Evolutionary conservation across 805 yeast genomes (phyloP).

Genomic region (Teunomyces lycoperdinae): DNA sequence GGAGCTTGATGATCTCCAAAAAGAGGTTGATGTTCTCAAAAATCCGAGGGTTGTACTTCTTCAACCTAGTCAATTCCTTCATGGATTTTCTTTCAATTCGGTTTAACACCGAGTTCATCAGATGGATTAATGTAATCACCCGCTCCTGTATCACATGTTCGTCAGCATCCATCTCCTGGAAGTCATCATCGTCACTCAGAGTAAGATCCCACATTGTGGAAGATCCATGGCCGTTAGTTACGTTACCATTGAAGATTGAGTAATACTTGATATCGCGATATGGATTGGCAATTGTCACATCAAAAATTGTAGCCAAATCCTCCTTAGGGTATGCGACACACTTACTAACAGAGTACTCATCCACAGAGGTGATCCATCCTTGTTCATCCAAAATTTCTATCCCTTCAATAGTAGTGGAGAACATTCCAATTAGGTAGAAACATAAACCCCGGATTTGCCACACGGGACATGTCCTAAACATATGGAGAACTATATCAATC

Average conservation of each 20-base stretch:
- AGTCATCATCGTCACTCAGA: constrained; percentile 9
- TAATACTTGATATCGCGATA: constrained; percentile 19
- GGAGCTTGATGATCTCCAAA: constrained; percentile 44
- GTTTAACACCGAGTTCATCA: constrained; percentile 44
- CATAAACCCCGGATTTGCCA: constrained; percentile 75
- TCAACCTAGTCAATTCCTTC: constrained; percentile 54
- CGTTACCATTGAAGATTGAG: constrained; percentile 18
- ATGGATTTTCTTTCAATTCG: constrained; percentile 53
- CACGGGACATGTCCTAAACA: constrained; percentile 29
- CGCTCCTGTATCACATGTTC: constrained; percentile 18
- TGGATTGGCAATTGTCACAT: constrained; percentile 20
- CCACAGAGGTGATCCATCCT: constrained; percentile 51
- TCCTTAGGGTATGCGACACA: constrained; percentile 13
- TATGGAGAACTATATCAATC: constrained; percentile 47
- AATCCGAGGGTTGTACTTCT: constrained; percentile 46
- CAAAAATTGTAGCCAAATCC: constrained; percentile 13
- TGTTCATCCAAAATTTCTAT: constrained; percentile 79
- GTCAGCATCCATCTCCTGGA: constrained; percentile 1
- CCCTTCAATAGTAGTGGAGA: constrained; percentile 74
- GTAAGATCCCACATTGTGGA: constrained; percentile 2
- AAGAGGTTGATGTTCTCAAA: constrained; percentile 59
- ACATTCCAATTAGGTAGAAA: constrained; percentile 71
- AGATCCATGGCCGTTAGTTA: background rate
- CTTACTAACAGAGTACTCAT: constrained; percentile 10
- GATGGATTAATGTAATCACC: constrained; percentile 41